Evolutionary conservation across 1,284 basidiomycete genomes (phyloP).

Genomic region (Volvariella surrecta): DNA sequence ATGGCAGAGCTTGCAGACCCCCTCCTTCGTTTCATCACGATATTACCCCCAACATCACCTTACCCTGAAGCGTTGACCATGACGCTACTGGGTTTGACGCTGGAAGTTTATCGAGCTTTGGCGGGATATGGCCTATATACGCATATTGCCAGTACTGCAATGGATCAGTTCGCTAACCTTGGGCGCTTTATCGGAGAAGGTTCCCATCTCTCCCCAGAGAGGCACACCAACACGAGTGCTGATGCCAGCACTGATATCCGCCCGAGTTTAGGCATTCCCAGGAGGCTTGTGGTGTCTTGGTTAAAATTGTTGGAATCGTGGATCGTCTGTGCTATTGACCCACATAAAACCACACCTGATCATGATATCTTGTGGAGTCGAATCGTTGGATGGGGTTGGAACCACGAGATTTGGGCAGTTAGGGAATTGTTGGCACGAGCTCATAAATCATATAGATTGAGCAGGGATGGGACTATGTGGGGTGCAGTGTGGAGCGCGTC

Average conservation of each 20-base stretch:
- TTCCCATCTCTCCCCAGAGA: too few relatives aligned
- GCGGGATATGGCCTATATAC: conserved; percentile 75
- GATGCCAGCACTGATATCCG: too few relatives aligned
- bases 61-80: conserved; percentile 35
- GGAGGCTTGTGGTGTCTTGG: conserved; percentile 38
- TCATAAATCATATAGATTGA: conserved; percentile 3
- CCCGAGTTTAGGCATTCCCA: conserved; percentile 21
- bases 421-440: conserved; percentile 18
- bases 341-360: conserved; percentile 77
- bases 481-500: conserved; percentile 45
- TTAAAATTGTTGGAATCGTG: conserved; percentile 55
- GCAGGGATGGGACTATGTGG: conserved; percentile 29
- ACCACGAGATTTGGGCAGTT: conserved; percentile 41
- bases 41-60: conserved; percentile 43
- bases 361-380: conserved; percentile 93
- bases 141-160: conserved; percentile 55
- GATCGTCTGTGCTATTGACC: conserved; percentile 81
- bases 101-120: conserved; percentile 61
- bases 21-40: conserved; percentile 70
- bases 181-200: conserved; percentile 33
- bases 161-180: conserved; percentile 41
- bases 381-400: conserved; percentile 71
- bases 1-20: conserved; percentile 52
- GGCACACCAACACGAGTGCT: too few relatives aligned
- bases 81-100: conserved; percentile 44